These are phyloP conservation scores for Kitagawia praeruptora DNA, from an alignment of 129 eudicot genomes.

Conservation along the genomic window DNA sequence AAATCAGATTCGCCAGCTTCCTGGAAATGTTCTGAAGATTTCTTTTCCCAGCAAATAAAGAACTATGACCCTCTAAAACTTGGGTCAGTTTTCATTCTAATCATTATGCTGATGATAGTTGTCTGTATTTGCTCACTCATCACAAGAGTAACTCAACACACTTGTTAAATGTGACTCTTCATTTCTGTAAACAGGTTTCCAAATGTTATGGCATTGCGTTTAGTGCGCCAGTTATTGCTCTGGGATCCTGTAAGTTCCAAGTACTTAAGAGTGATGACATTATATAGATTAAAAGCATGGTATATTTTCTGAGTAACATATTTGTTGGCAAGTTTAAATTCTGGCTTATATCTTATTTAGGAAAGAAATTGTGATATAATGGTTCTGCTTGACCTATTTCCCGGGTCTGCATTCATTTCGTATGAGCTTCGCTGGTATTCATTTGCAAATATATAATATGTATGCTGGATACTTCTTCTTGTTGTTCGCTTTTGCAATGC, in stretches of 20 bases:
- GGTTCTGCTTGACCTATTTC: neutral
- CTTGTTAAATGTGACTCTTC: neutral
- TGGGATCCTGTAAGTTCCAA: constrained; percentile 91
- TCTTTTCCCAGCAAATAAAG: constrained; percentile 65
- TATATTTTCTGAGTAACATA: neutral
- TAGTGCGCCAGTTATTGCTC: constrained; percentile 76
- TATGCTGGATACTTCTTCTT: no score
- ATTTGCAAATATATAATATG: neutral
- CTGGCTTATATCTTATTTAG: neutral
- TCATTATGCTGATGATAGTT: constrained; percentile 1
- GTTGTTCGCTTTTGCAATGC: neutral
- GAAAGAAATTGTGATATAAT: neutral
- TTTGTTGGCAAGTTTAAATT: neutral
- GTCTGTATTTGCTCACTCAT: constrained; percentile 8
- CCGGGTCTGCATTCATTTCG: neutral
- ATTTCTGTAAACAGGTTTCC: constrained; percentile 34
- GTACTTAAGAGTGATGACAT: neutral
- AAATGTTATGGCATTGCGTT: constrained; percentile 80
- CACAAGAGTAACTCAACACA: neutral
- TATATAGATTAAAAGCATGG: neutral
- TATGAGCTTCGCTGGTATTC: neutral
- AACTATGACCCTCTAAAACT: constrained; percentile 87
- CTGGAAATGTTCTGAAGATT: constrained; percentile 99
- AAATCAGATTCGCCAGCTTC: constrained; percentile 77
- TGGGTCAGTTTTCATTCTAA: constrained; percentile 47